A percentile compares a stretch with the other conserved stretches of the same genome.
Conservation (phyloP, 2,329 filamentous ascomycete species). For the Amauroascus niger region DNA sequence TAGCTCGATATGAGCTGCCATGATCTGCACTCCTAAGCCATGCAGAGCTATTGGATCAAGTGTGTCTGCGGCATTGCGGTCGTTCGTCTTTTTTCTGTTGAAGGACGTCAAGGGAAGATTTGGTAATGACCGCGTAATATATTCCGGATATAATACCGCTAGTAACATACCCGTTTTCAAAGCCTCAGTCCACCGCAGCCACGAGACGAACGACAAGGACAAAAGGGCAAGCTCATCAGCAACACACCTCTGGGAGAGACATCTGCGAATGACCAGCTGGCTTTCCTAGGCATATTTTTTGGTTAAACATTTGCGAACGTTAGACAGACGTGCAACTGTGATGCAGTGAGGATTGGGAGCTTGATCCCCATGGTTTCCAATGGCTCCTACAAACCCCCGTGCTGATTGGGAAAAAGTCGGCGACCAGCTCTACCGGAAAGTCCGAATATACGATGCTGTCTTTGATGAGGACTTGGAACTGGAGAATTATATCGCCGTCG, state of each 20-base stretch:
- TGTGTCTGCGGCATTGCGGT: background rate
- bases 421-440: slow-evolving; percentile 90
- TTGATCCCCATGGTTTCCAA: slow-evolving; percentile 16
- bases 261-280: too few species aligned
- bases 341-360: slow-evolving; percentile 7
- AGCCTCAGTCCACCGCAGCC: too few species aligned
- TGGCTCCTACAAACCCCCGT: slow-evolving; percentile 54
- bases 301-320: too few species aligned
- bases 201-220: too few species aligned
- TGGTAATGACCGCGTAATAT: background rate
- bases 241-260: too few species aligned
- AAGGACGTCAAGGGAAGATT: background rate
- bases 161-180: background rate
- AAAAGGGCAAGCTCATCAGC: background rate
- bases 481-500: slow-evolving; percentile 84
- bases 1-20: slow-evolving; percentile 52
- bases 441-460: slow-evolving; percentile 81
- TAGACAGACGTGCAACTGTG: background rate
- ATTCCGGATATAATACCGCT: background rate
- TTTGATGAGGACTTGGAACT: slow-evolving; percentile 91
- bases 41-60: background rate
- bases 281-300: background rate
- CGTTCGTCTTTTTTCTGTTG: background rate
- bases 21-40: background rate
- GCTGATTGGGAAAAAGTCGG: slow-evolving; percentile 92